These are phyloP conservation scores for Cornus florida DNA, from an alignment of 148 eudicot species.

Conservation along the genomic window DNA sequence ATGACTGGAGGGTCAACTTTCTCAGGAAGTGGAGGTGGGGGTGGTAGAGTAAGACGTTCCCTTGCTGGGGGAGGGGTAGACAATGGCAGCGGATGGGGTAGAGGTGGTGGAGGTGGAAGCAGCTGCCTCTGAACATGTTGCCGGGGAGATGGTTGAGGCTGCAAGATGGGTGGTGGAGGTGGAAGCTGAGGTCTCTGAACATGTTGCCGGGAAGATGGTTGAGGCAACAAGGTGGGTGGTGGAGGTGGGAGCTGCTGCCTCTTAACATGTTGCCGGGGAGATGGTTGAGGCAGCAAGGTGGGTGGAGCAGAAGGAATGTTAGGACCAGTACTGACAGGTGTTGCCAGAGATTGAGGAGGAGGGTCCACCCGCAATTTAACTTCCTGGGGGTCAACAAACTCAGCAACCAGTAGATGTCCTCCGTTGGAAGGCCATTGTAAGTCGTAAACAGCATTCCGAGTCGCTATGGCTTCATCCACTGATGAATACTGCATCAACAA, in stretches of 20 bases:
- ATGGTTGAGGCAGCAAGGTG: constrained; percentile 37
- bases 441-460: constrained; percentile 88
- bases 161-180: constrained; percentile 22
- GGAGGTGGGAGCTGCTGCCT: constrained; percentile 41
- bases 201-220: constrained; percentile 57
- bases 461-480: constrained; percentile 83
- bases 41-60: constrained; percentile 58
- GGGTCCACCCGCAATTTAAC: constrained; percentile 62
- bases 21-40: constrained; percentile 55
- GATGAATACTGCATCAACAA: constrained; percentile 66
- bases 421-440: constrained; percentile 96
- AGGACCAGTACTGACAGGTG: constrained; percentile 46
- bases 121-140: constrained; percentile 48
- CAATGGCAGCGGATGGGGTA: constrained; percentile 61
- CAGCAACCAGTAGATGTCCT: constrained; percentile 73
- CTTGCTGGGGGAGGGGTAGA: constrained; percentile 54
- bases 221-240: constrained; percentile 29
- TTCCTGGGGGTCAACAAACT: constrained; percentile 91
- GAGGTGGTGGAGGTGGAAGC: constrained; percentile 47
- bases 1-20: constrained; percentile 71
- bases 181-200: constrained; percentile 30
- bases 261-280: constrained; percentile 51
- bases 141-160: constrained; percentile 56
- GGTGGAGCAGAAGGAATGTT: constrained; percentile 20
- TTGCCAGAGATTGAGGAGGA: constrained; percentile 53